Evolutionary conservation across 169 alveolate species (phyloP).

Genomic region (Plasmodium falciparum): DNA sequence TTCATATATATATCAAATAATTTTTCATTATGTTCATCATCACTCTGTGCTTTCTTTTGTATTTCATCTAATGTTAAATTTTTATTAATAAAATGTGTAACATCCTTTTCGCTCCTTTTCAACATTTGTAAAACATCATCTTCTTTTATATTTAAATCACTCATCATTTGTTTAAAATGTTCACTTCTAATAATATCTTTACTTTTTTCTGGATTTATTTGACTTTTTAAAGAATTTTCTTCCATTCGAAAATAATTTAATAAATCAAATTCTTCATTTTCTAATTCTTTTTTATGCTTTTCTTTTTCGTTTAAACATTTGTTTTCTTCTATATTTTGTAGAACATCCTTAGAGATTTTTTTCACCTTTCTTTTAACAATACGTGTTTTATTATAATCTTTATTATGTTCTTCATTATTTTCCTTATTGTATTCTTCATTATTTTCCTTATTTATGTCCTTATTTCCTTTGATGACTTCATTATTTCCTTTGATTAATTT

Average conservation of each 20-base stretch:
- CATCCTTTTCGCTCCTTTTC: constrained; percentile 56
- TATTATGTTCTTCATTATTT: not conserved
- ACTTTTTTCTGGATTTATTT: constrained; percentile 59
- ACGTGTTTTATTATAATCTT: not conserved
- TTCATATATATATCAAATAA: constrained; percentile 63
- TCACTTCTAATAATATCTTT: constrained; percentile 54
- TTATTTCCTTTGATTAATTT: not conserved
- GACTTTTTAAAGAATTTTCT: constrained; percentile 42
- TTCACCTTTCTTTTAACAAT: not conserved
- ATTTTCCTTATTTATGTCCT: not conserved
- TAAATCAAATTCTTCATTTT: constrained; percentile 16
- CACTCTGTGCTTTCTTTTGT: constrained; percentile 57
- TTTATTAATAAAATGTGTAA: constrained; percentile 46
- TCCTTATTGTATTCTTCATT: not conserved
- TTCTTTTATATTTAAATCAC: constrained; percentile 50
- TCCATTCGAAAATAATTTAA: constrained; percentile 21
- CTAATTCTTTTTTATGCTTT: not conserved
- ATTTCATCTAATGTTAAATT: constrained; percentile 62
- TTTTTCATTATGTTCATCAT: constrained; percentile 49
- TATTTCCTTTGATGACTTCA: not conserved
- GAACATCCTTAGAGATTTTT: not conserved
- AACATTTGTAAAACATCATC: constrained; percentile 34
- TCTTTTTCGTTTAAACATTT: not conserved
- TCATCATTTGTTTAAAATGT: constrained; percentile 53
- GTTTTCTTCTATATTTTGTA: constrained; percentile 27